Evolutionary conservation across 2,329 filamentous ascomycete species (phyloP), one percentile per base, ranked within the genome.

Genomic region (Exophiala viscosa): DNA sequence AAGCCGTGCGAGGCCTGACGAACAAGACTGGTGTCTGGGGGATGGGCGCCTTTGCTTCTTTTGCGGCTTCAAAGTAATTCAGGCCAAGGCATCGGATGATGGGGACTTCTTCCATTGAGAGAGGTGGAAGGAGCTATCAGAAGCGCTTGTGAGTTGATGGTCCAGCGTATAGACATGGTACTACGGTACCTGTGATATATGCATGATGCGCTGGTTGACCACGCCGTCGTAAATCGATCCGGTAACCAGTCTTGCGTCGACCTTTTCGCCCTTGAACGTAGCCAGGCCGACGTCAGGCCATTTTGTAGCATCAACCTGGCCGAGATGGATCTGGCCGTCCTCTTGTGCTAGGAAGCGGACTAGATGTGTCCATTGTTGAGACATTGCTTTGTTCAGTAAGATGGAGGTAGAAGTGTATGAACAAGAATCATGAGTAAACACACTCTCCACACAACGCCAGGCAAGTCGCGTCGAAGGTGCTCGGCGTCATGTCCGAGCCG

Each of bases 81-180:
- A 76, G 68, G 6, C 73, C 73, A 33, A 75, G 58, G 60, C 73
- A 76, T n/a, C 72, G 69, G 41, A 75, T 71, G 9, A 48, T 44
- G 9, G 49, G 44, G 13, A 32, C 35, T 23, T 53, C 41, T 11
- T 48, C 35, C 15, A 40, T 28, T 17, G 13, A 15, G 11, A 48
- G 5, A 5, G 34, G 34, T 9, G 52, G 48, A 28, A 11, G 65
- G 66, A 48, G 67, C 23, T 33, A 33, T 33, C 32, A 33, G 7
- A 33, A 33, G 7, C 32, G 13, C 7, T 13, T 13, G 13, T 17
- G 13, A 44, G 8, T 51, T 45, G 44, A 33, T 7, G 32, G 13
- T 7, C 13, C 32, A 7, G 32, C 32, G 32, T 33, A 33, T 33
- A 13, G 32, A 7, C 32, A 33, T 7, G 13, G 32, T 7, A 13